Evolutionary conservation across 1,284 basidiomycete genomes (phyloP).

Genomic region (Meira miltonrushii): DNA sequence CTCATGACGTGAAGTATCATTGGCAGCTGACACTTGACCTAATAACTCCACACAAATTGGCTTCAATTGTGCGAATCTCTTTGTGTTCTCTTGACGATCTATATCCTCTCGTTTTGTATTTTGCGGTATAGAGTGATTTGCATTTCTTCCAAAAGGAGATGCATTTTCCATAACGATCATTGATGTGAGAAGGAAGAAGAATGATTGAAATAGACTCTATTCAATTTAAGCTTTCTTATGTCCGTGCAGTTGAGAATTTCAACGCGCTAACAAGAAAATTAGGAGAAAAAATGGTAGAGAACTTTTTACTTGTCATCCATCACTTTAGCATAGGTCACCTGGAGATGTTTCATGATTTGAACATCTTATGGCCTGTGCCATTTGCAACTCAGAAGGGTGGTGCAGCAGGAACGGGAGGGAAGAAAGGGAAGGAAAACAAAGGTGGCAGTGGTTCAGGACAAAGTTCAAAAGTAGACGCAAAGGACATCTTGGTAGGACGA

Average conservation of each 20-base stretch:
- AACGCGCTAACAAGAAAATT: no score
- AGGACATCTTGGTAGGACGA: no score
- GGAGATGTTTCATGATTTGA: slow-evolving; percentile 10
- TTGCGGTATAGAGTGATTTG: neutral
- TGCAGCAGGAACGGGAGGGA: no score
- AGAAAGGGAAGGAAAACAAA: no score
- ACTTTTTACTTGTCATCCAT: neutral
- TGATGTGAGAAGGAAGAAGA: no score
- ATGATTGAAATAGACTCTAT: no score
- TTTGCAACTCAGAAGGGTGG: neutral
- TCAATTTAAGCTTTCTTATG: no score
- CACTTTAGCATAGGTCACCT: neutral
- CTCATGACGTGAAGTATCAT: slow-evolving; percentile 3
- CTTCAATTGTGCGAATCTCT: slow-evolving; percentile 21
- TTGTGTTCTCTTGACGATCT: neutral
- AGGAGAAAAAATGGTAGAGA: neutral
- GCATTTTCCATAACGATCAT: neutral
- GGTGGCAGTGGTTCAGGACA: no score
- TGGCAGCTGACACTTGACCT: neutral
- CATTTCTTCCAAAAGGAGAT: neutral
- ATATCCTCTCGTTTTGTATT: neutral
- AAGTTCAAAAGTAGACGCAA: no score
- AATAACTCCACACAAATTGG: slow-evolving; percentile 39
- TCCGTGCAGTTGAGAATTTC: no score
- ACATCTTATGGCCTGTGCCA: slow-evolving; percentile 2